phyloP scores from a whole-genome alignment of 1,139 yeast species.

The Debaryomyces sp. region DNA sequence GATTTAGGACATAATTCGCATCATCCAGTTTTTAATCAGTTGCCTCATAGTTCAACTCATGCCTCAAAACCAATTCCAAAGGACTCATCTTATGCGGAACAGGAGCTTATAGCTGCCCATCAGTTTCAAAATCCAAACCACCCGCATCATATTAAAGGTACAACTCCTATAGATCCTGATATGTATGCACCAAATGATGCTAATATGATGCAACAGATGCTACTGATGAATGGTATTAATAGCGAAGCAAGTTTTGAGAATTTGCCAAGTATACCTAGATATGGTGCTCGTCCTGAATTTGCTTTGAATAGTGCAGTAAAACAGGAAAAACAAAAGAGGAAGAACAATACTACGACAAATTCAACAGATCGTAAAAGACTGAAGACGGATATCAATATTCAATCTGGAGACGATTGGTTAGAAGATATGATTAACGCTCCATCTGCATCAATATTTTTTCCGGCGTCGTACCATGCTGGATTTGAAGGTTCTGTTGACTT shows the following conservation, averaged over 20 bases:
- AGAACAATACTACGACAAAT: not conserved
- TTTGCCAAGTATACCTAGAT: slow-evolving; percentile 20
- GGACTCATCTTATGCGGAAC: slow-evolving; percentile 17
- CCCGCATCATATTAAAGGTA: slow-evolving; percentile 40
- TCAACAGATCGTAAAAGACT: not conserved
- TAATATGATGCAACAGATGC: slow-evolving; percentile 25
- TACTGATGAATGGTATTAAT: slow-evolving; percentile 24
- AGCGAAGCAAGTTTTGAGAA: slow-evolving; percentile 16
- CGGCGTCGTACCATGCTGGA: slow-evolving; percentile 60
- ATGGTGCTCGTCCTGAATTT: slow-evolving; percentile 12
- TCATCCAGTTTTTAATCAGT: not conserved
- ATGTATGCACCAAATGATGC: slow-evolving; percentile 28
- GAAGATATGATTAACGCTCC: slow-evolving; percentile 68
- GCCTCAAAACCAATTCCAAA: slow-evolving; percentile 5
- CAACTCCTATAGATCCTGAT: slow-evolving; percentile 43
- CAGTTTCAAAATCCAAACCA: slow-evolving; percentile 39
- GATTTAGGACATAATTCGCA: slow-evolving; percentile 21
- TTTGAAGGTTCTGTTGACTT: slow-evolving; percentile 42
- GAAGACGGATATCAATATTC: not conserved
- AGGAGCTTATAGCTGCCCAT: slow-evolving; percentile 23
- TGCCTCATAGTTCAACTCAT: not conserved
- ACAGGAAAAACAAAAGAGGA: slow-evolving; percentile 4
- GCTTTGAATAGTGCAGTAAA: slow-evolving; percentile 1
- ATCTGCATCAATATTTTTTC: slow-evolving; percentile 52
- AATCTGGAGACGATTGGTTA: slow-evolving; percentile 57